Conservation (phyloP, 371 early-diverging fungal genomes). For the Mucor saturninus region DNA sequence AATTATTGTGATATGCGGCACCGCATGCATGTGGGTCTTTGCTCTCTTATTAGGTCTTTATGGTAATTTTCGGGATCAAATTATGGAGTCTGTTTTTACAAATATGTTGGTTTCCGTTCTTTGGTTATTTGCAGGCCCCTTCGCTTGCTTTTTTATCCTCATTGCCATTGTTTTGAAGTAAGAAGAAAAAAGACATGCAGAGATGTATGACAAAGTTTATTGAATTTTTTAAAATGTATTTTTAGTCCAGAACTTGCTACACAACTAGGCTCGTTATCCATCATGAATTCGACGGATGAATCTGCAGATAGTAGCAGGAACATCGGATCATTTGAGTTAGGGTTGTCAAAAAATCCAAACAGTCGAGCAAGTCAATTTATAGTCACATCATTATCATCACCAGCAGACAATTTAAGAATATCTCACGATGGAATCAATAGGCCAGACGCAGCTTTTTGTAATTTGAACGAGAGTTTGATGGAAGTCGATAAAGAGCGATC, state of each 20-base stretch:
- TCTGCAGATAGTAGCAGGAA: neutral
- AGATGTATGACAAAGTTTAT: neutral
- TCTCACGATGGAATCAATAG: neutral
- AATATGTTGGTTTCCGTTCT: conserved; percentile 31
- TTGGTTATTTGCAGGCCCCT: conserved; percentile 34
- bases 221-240: neutral
- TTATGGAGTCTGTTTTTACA: conserved; percentile 12
- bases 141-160: conserved; percentile 37
- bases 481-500: conserved; percentile 33
- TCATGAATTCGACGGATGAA: conserved; percentile 3
- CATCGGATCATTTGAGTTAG: neutral
- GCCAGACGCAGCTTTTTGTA: conserved; percentile 2
- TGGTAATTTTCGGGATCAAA: conserved; percentile 22
- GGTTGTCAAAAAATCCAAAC: neutral
- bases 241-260: conserved; percentile 18
- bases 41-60: conserved; percentile 35
- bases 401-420: conserved; percentile 7
- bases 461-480: neutral
- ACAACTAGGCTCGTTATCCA: conserved; percentile 12
- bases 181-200: neutral
- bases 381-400: neutral
- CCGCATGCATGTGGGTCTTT: conserved; percentile 31
- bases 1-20: conserved; percentile 20
- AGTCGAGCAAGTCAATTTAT: neutral
- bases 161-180: conserved; percentile 40